Conservation (phyloP, 1,284 basidiomycete genomes). For the Mycena sp. region DNA sequence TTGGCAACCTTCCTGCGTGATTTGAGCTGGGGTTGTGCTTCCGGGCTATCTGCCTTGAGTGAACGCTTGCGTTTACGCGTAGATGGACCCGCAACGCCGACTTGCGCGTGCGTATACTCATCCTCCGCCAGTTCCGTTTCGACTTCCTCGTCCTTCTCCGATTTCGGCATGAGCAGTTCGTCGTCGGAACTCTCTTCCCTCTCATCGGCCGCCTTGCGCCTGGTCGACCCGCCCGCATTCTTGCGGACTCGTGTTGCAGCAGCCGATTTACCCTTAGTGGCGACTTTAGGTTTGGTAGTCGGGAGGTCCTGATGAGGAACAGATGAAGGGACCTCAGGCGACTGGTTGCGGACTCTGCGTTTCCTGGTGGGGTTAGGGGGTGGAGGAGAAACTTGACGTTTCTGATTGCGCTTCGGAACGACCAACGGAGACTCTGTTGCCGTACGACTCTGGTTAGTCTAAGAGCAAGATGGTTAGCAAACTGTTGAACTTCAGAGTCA, state of each 20-base stretch:
- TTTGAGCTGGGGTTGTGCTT: neutral
- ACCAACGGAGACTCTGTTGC: neutral
- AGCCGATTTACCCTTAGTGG: conserved; percentile 29
- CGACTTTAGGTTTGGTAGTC: conserved; percentile 23
- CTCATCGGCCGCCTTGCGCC: conserved; percentile 47
- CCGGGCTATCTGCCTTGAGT: conserved; percentile 34
- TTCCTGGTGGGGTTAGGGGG: neutral
- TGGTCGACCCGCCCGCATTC: conserved; percentile 39
- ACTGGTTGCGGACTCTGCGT: conserved; percentile 10
- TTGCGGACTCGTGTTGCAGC: conserved; percentile 15
- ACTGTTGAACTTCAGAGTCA: too few relatives aligned
- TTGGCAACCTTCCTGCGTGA: conserved; percentile 27
- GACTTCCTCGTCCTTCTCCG: conserved; percentile 46
- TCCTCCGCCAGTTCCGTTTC: conserved; percentile 57
- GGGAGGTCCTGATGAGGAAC: conserved; percentile 48
- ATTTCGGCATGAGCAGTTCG: conserved; percentile 37
- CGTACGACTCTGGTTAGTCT: neutral
- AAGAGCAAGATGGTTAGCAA: neutral
- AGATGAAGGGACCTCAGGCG: conserved; percentile 48
- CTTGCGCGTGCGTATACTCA: conserved; percentile 37
- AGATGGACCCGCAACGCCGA: conserved; percentile 35
- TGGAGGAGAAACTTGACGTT: too few relatives aligned
- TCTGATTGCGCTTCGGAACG: neutral
- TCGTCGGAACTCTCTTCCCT: conserved; percentile 57
- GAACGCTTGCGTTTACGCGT: conserved; percentile 62